Conservation (phyloP, 2,329 filamentous ascomycete species). For the Verticillium nubilum region DNA sequence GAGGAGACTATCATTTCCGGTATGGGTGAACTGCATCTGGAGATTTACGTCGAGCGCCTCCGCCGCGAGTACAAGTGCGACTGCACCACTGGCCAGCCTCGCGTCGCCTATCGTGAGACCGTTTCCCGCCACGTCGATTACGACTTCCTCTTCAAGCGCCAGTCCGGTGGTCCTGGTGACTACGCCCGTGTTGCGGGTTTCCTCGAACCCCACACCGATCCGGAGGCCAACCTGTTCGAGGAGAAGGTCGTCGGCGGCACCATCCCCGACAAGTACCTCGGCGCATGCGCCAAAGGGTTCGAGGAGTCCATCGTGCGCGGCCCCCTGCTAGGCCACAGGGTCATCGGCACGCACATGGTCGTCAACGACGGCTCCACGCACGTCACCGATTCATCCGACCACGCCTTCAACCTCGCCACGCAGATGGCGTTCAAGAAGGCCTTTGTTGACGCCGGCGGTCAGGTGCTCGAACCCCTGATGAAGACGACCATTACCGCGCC, state of each 20-base stretch:
- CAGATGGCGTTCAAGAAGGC: constrained; percentile 96
- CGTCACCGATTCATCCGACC: constrained; percentile 95
- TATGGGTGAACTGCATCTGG: constrained; percentile 95
- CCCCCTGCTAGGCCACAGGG: constrained; percentile 85
- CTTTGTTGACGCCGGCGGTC: constrained; percentile 73
- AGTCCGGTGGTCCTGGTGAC: constrained; percentile 92
- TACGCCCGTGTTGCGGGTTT: constrained; percentile 88
- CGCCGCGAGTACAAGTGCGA: constrained; percentile 95
- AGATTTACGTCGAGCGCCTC: constrained; percentile 97
- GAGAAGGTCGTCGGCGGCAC: constrained; percentile 81
- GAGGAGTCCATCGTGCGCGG: constrained; percentile 76
- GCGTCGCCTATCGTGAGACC: constrained; percentile 95
- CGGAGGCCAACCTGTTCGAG: constrained; percentile 77
- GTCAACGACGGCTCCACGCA: constrained; percentile 96
- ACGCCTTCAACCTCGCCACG: constrained; percentile 90
- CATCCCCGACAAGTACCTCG: constrained; percentile 93
- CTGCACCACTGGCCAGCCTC: constrained; percentile 90
- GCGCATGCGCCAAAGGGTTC: constrained; percentile 94
- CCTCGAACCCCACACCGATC: constrained; percentile 75
- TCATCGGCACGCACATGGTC: constrained; percentile 85
- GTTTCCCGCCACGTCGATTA: constrained; percentile 76
- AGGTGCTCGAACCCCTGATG: constrained; percentile 93
- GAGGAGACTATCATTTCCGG: constrained; percentile 97
- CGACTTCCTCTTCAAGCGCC: constrained; percentile 91
- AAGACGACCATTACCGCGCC: constrained; percentile 96